These are phyloP conservation scores for Fonsecaea pedrosoi DNA, from an alignment of 2,329 filamentous ascomycete genomes.

Conservation along the genomic window DNA sequence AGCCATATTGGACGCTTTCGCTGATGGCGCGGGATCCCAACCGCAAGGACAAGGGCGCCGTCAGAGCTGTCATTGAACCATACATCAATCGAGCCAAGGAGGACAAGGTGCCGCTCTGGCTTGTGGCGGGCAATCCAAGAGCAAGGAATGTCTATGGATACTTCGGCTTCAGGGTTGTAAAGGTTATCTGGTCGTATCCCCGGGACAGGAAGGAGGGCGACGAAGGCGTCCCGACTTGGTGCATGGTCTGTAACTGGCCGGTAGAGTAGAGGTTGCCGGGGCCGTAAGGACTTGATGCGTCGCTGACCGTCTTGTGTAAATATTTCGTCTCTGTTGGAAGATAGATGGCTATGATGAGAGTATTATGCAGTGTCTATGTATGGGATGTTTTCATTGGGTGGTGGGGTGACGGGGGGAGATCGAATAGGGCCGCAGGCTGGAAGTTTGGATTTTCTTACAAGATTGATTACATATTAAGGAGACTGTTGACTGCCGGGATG, in stretches of 20 bases:
- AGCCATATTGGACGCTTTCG: constrained; percentile 28
- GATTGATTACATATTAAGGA: background rate
- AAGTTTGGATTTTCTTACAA: background rate
- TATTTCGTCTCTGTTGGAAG: background rate
- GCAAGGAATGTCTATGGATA: constrained; percentile 38
- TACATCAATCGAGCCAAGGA: constrained; percentile 29
- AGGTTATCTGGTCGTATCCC: constrained; percentile 20
- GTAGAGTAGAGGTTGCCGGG: constrained; percentile 15
- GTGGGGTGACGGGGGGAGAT: too few species aligned
- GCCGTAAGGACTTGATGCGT: background rate
- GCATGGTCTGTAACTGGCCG: constrained; percentile 35
- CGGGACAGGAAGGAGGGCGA: constrained; percentile 1
- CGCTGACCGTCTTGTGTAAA: background rate
- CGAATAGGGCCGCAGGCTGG: too few species aligned
- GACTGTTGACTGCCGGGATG: too few species aligned
- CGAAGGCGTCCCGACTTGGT: constrained; percentile 24
- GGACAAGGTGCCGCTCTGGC: constrained; percentile 34
- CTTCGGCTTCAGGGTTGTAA: constrained; percentile 36
- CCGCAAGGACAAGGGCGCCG: constrained; percentile 32
- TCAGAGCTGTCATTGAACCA: constrained; percentile 38
- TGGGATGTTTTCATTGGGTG: too few species aligned
- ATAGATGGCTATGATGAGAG: too few species aligned
- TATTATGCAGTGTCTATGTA: too few species aligned
- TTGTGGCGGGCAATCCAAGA: constrained; percentile 31
- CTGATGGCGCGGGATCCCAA: constrained; percentile 36